Evolutionary conservation across 2,329 filamentous ascomycete genomes (phyloP).

Genomic region (Cordyceps javanica): DNA sequence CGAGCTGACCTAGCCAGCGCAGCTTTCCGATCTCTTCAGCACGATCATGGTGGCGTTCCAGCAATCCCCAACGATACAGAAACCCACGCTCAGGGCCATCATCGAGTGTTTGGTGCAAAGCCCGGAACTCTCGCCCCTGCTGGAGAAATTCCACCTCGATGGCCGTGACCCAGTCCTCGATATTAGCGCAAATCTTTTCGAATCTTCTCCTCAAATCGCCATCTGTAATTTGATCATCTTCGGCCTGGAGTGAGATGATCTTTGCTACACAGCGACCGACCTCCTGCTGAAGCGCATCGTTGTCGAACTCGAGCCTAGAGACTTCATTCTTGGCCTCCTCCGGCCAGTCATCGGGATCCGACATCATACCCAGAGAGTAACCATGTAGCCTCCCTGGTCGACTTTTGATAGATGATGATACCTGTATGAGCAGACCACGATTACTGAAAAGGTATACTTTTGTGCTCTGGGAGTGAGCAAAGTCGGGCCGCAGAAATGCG

Average conservation of each 20-base stretch:
- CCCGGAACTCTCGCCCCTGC: neutral
- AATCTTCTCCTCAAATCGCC: constrained; percentile 1
- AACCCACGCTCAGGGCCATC: neutral
- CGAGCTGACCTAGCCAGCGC: neutral
- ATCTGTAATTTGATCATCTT: neutral
- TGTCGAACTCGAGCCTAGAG: neutral
- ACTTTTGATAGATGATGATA: neutral
- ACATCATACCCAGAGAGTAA: neutral
- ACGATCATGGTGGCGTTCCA: neutral
- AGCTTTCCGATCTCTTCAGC: neutral
- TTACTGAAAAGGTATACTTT: neutral
- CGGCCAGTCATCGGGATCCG: neutral
- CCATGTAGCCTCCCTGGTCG: neutral
- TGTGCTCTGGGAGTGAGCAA: neutral
- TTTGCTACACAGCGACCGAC: neutral
- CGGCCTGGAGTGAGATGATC: neutral
- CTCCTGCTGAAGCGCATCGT: constrained; percentile 1
- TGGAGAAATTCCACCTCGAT: constrained; percentile 3
- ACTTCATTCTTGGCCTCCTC: constrained; percentile 1
- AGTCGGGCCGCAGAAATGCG: neutral
- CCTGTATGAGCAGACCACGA: neutral
- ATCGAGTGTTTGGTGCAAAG: neutral
- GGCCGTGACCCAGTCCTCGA: constrained; percentile 1
- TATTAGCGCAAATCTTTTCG: constrained; percentile 2
- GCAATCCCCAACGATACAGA: neutral